These are phyloP conservation scores for Syncephalastrum monosporum DNA, from an alignment of 371 early-diverging fungal species.

Conservation along the genomic window DNA sequence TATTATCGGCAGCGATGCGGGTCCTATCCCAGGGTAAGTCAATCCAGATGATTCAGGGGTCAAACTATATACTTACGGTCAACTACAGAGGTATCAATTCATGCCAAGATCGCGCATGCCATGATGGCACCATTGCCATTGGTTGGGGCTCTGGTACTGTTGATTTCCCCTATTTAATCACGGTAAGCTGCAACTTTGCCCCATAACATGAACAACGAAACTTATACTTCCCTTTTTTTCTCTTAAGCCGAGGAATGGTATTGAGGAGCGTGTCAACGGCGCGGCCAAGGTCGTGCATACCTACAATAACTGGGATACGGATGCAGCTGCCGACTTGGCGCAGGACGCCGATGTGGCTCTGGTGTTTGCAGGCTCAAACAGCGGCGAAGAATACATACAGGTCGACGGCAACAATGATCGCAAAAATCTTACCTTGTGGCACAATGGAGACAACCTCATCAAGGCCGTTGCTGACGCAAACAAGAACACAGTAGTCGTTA, in stretches of 20 bases:
- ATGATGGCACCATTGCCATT: conserved; percentile 50
- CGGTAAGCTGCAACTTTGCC: conserved; percentile 19
- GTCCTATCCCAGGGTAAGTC: conserved; percentile 17
- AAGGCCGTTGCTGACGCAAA: conserved; percentile 52
- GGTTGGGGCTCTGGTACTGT: conserved; percentile 68
- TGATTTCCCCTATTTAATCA: conserved; percentile 55
- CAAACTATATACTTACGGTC: conserved; percentile 1
- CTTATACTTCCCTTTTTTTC: not conserved
- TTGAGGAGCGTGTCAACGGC: conserved; percentile 32
- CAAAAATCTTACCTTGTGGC: conserved; percentile 54
- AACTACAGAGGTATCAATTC: conserved; percentile 16
- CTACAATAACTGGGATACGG: conserved; percentile 27
- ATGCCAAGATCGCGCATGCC: conserved; percentile 28
- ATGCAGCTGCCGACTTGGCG: conserved; percentile 32
- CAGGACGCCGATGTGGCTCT: conserved; percentile 50
- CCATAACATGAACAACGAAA: not conserved
- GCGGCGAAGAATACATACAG: conserved; percentile 51
- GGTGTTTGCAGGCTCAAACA: conserved; percentile 56
- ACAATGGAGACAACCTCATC: conserved; percentile 60
- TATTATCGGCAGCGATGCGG: conserved; percentile 55
- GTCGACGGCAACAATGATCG: conserved; percentile 49
- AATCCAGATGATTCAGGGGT: not conserved
- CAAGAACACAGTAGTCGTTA: conserved; percentile 58
- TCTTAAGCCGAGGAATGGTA: conserved; percentile 30
- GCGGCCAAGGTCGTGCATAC: conserved; percentile 22